A percentile compares a stretch with the other conserved stretches of the same genome.
phyloP scores from a whole-genome alignment of 495 filamentous ascomycete genomes.

The Wilcoxina mikolae region DNA sequence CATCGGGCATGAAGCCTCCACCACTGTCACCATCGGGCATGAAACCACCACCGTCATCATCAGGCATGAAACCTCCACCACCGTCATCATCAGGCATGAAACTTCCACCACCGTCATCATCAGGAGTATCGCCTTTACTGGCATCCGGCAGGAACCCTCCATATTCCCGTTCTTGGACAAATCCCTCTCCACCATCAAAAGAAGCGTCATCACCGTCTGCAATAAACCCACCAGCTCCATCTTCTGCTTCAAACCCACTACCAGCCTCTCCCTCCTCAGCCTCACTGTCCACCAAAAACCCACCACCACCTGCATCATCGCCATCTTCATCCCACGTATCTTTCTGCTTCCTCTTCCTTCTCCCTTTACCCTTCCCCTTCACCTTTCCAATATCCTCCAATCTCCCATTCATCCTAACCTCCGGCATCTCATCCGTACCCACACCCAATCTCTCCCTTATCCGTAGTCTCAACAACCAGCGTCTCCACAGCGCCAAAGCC shows the following conservation, averaged over 20 bases:
- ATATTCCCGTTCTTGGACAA: background rate
- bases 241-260: slow-evolving; percentile 31
- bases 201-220: slow-evolving; percentile 20
- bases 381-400: slow-evolving; percentile 11
- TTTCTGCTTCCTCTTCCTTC: slow-evolving; percentile 19
- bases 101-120: background rate
- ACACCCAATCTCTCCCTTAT: slow-evolving; percentile 56
- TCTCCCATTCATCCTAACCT: slow-evolving; percentile 38
- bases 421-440: slow-evolving; percentile 47
- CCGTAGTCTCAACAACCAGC: slow-evolving; percentile 57
- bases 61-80: background rate
- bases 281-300: slow-evolving; percentile 38
- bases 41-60: slow-evolving; percentile 13
- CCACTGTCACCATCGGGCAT: slow-evolving; percentile 13
- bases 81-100: slow-evolving; percentile 5
- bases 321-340: slow-evolving; percentile 19
- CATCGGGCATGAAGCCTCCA: slow-evolving; percentile 14
- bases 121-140: background rate
- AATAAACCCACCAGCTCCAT: slow-evolving; percentile 6
- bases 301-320: slow-evolving; percentile 30
- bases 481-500: slow-evolving; percentile 58
- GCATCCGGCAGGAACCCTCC: slow-evolving; percentile 4
- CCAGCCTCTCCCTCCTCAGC: slow-evolving; percentile 33
- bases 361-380: slow-evolving; percentile 30
- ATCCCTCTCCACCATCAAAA: slow-evolving; percentile 6